A percentile compares a stretch with the other conserved stretches of the same genome.
These are phyloP conservation scores for Diplodia corticola DNA, from an alignment of 2,329 filamentous ascomycete species.

Conservation along the genomic window DNA sequence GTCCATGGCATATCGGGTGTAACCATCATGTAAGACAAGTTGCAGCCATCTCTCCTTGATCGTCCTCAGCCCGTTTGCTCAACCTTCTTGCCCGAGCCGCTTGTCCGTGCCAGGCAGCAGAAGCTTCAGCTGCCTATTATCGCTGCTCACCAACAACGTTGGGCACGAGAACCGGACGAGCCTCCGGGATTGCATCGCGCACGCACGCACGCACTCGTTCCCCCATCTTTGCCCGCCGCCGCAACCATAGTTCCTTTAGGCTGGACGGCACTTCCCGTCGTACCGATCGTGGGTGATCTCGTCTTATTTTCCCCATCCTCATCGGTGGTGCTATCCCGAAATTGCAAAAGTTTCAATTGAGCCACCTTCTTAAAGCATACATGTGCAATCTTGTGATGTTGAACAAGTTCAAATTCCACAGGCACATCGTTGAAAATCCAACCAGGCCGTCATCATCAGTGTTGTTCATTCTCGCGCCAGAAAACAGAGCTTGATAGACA, in stretches of 20 bases:
- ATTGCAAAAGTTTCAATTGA: background rate
- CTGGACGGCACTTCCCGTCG: background rate
- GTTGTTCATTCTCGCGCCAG: too few species aligned
- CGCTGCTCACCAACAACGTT: background rate
- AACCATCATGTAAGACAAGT: background rate
- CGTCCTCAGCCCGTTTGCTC: background rate
- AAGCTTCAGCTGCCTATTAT: background rate
- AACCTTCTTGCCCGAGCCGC: too few species aligned
- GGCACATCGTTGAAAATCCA: too few species aligned
- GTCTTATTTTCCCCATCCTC: background rate
- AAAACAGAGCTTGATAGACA: too few species aligned
- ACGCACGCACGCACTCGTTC: background rate
- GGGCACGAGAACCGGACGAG: background rate
- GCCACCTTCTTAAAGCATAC: background rate
- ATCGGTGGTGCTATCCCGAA: background rate
- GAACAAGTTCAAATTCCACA: too few species aligned
- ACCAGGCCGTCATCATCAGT: too few species aligned
- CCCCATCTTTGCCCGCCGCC: background rate
- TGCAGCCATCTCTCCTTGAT: background rate
- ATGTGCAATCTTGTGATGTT: background rate
- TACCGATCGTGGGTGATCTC: background rate
- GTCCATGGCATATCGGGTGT: background rate
- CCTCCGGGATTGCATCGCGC: background rate
- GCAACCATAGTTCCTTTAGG: background rate
- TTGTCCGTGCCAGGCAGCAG: too few species aligned